Evolutionary conservation across 176 grass and related monocot genomes (phyloP).

Genomic region (Zoysia japonica): DNA sequence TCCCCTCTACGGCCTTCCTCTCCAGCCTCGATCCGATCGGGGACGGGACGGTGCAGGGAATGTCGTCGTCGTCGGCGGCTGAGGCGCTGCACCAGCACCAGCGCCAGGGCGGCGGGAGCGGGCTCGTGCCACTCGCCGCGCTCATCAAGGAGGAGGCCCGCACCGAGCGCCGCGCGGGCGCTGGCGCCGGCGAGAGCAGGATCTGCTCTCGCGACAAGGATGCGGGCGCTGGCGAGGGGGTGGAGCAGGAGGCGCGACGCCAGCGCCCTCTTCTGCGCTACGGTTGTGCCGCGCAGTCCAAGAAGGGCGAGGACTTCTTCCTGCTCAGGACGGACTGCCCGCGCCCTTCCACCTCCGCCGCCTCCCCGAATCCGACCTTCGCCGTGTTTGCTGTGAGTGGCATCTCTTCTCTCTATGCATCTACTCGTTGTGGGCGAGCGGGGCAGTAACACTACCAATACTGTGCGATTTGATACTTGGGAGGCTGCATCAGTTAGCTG

Average conservation of each 20-base stretch:
- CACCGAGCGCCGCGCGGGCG: slow-evolving; percentile 25
- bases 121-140: slow-evolving; percentile 68
- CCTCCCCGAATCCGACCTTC: slow-evolving; percentile 59
- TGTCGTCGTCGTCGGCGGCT: slow-evolving; percentile 33
- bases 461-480: slow-evolving; percentile 17
- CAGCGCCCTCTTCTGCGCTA: slow-evolving; percentile 72
- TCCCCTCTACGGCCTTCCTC: neutral
- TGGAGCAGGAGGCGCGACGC: slow-evolving; percentile 37
- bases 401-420: neutral
- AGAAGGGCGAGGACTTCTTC: slow-evolving; percentile 98
- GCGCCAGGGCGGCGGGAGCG: slow-evolving; percentile 25
- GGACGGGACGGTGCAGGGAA: slow-evolving; percentile 29
- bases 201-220: slow-evolving; percentile 41
- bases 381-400: slow-evolving; percentile 76
- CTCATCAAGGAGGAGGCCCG: slow-evolving; percentile 76
- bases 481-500: neutral
- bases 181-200: slow-evolving; percentile 13
- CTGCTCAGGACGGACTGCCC: slow-evolving; percentile 81
- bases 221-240: neutral
- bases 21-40: slow-evolving; percentile 48
- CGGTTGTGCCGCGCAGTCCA: slow-evolving; percentile 84
- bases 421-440: neutral
- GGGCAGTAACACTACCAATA: neutral
- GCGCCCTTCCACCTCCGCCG: slow-evolving; percentile 46
- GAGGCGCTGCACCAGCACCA: slow-evolving; percentile 20